Evolutionary conservation across 352 stramenopile genomes (phyloP), one percentile per base, ranked within the genome.

Genomic region (Blastocystis sp.): DNA sequence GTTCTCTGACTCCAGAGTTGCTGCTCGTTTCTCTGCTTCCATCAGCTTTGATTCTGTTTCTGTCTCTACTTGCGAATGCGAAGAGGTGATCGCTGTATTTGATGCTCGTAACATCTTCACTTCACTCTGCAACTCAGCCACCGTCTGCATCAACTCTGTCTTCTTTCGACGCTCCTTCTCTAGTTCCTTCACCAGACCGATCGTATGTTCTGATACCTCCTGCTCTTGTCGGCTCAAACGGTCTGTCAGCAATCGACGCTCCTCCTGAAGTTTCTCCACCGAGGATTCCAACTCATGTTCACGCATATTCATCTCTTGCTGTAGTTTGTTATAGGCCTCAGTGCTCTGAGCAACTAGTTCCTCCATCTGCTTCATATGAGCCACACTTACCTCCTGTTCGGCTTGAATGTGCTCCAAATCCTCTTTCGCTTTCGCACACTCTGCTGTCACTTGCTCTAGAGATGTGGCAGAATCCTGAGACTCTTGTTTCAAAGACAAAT

Each of bases 1-100:
- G 21, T 24, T 67, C 71, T 12, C 46, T 37, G 88, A 85, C 3
- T 88, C 74, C 57, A 90, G 89, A 65, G 66, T 37, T 49, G 90
- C 90, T 16, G 81, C 56, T 39, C 61, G 21, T 24, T 43, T 75
- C 39, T 91, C 88, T 16, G 88, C 65, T 51, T 80, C 49, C 66
- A 78, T 52, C 32, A 74, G n/a, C 35, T 56, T 21, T 32, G 56
- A 88, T 37, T 39, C 71, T 16, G 49, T 24, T 14, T 14, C 46
- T 37, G 52, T 27, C n/a, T 65, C 71, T 19, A 19, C 32, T 56
- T 65, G 49, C 29, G 42, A 21, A 37, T 24, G 49, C 11, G 3
- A 16, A n/a, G 71, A 19, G 4, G 16, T 1, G 6, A 65, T 29
- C 24, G 71, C 11, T 7, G 71, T 35, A 49, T 63, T 65, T n/a